Base-by-base conservation (phyloP, 345 rosid species). In the Stellera chamaejasme region DNA sequence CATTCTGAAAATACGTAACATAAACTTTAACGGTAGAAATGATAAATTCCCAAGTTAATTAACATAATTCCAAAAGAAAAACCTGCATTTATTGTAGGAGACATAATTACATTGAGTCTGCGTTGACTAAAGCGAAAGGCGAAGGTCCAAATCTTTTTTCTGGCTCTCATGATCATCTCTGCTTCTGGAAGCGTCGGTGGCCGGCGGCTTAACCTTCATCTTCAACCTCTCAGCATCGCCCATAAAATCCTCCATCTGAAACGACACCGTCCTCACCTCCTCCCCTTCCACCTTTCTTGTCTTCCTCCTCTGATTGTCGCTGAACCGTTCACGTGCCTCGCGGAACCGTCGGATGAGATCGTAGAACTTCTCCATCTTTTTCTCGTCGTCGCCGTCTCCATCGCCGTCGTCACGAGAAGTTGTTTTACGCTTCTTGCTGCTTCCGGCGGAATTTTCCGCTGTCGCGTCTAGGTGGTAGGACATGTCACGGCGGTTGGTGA, bases 361-460 rank as follows among this genome's bases (percentile, higher is more conserved):
- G 45, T 62, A 74, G 67, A 77, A 77, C 48, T 68, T 55, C 66
- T 77, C 82, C 10, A 77, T 74, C 45, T 68, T 66, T 25, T 60
- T 70, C 13, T 71, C 74, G 25, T 75, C 79, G 16, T 51, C 28
- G 2, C 23, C 23, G 1, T 70, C 68, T 0, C 59, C 71, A 2
- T 58, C 52, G 2, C 62, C 65, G 2, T 50, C 57, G 11, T 43
- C 66, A 10, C 9, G 36, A 32, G 14, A 27, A 11, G 60, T 27
- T 8, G 39, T 2, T 13, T 65, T 66, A 43, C 67, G 60, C 66
- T 73, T 73, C 67, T 70, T 70, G 74, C 63, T 50, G 3, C 19
- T 58, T 13, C 67, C 72, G 70, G 66, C 69, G 10, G 5, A 5
- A 7, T n/a, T 42, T 50, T 32, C 39, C 5, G 39, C 5, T 5